phyloP scores from a whole-genome alignment of 768 basidiomycete species.

The Rhodotorula taiwanensis region DNA sequence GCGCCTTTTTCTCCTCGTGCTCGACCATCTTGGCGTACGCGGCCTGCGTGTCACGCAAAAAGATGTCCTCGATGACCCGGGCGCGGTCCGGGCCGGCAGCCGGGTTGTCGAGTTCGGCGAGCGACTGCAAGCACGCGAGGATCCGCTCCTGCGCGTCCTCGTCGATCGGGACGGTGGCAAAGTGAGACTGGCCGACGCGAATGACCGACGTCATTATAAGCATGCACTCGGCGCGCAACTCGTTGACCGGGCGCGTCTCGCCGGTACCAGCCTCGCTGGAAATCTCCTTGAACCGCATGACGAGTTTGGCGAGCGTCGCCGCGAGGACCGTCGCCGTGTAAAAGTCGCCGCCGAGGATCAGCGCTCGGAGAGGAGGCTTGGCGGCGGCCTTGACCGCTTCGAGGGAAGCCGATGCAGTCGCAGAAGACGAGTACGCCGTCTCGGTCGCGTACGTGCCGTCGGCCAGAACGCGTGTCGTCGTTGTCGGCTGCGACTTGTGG shows the following conservation, averaged over 20 bases:
- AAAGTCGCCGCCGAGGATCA: conserved; percentile 92
- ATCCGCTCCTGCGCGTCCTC: conserved; percentile 96
- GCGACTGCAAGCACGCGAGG: conserved; percentile 87
- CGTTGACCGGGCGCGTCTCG: conserved; percentile 54
- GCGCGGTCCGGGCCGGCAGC: conserved; percentile 44
- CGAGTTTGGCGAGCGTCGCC: conserved; percentile 79
- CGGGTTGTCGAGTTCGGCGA: conserved; percentile 57
- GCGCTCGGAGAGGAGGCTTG: conserved; percentile 83
- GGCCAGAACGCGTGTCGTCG: conserved; percentile 63
- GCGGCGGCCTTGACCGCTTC: conserved; percentile 78
- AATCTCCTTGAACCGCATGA: conserved; percentile 62
- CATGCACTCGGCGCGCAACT: conserved; percentile 89
- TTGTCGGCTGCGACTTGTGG: conserved; percentile 53
- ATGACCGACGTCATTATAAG: conserved; percentile 96
- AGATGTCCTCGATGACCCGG: conserved; percentile 50
- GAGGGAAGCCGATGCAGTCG: conserved; percentile 51
- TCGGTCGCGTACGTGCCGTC: conserved; percentile 99
- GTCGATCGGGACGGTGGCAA: conserved; percentile 88
- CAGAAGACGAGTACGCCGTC: conserved; percentile 63
- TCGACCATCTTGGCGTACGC: conserved; percentile 94
- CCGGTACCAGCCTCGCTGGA: conserved; percentile 4
- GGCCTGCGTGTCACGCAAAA: conserved; percentile 67
- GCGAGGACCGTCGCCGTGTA: conserved; percentile 92
- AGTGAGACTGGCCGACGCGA: conserved; percentile 94
- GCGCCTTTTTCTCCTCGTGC: conserved; percentile 89